A percentile compares a stretch with the other conserved stretches of the same genome.
Conservation (phyloP, 345 rosid genomes). For the Salix suchowensis region DNA sequence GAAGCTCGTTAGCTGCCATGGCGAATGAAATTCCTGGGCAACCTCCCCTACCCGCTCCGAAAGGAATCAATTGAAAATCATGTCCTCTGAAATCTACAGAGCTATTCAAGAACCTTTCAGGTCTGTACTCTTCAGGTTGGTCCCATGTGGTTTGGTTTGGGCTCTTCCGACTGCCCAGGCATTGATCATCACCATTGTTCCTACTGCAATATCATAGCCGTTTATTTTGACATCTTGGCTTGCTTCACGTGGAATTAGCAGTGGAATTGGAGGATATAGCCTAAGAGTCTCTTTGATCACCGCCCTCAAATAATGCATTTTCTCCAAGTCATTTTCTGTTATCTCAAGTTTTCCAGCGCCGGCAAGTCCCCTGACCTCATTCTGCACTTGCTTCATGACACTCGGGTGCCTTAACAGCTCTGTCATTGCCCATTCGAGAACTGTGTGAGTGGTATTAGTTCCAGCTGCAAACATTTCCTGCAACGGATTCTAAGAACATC, state of each 20-base stretch:
- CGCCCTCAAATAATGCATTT: slow-evolving; percentile 30
- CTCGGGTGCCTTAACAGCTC: slow-evolving; percentile 34
- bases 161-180: slow-evolving; percentile 17
- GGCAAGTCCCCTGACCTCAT: slow-evolving; percentile 16
- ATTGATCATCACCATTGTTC: slow-evolving; percentile 24
- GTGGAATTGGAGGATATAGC: slow-evolving; percentile 36
- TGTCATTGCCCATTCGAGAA: slow-evolving; percentile 40
- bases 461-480: too few species aligned
- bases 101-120: too few species aligned
- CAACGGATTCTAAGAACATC: too few species aligned
- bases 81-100: too few species aligned
- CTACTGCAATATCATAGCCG: slow-evolving; percentile 24
- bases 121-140: too few species aligned
- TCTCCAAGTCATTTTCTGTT: slow-evolving; percentile 10
- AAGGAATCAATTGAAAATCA: too few species aligned
- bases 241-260: slow-evolving; percentile 28
- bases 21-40: too few species aligned
- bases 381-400: slow-evolving; percentile 19
- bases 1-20: too few species aligned
- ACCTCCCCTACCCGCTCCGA: too few species aligned
- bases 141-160: too few species aligned
- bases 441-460: too few species aligned
- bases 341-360: neutral
- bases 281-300: slow-evolving; percentile 41
- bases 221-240: slow-evolving; percentile 21